Base-by-base conservation (phyloP, 2,329 filamentous ascomycete genomes). In the Arthrinium phaeospermum region DNA sequence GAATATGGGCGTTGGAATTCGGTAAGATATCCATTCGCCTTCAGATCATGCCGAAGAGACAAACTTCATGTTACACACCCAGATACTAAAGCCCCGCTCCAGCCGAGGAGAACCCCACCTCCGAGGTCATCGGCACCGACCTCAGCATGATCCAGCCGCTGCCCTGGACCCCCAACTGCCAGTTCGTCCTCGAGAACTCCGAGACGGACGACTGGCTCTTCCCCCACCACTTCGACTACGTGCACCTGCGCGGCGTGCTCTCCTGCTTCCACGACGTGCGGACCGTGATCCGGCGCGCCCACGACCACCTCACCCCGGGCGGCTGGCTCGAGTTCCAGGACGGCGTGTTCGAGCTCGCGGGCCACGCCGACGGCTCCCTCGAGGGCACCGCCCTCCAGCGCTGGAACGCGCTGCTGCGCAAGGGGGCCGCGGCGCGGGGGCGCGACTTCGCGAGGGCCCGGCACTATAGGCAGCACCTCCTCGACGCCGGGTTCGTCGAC, bases 401-500 rank as follows among this genome's bases (percentile, higher is more conserved):
- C 0, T 70, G 68, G 68, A 51, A 22, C 34, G 49, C 16, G 47
- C 30, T 41, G 34, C 46, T 70, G 1, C 34, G 30, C 34, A 22
- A 44, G 34, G 68, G 68, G 10, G 34, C 49, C 30, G 14, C 19
- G 34, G 34, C 34, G 14, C 30, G 68, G 22, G 68, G 68, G 12
- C 68, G 47, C 1, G 68, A 70, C 7, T 16, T 51, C 19, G 47
- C 46, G 3, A 37, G 57, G 7, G 46, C 49, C 19, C n/a, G 34
- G 47, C 34, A 5, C 30, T 37, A 51, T 22, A 4, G 6, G 68
- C 46, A 51, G 30, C 34, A 70, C 34, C 47, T 70, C 82, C 87
- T 57, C 79, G 82, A 30, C 81, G 82, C 7, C 80, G 84, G 24
- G 80, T 86, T 10, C 79, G 86, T 0, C 80, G 87, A 8, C 80